A percentile compares a stretch with the other conserved stretches of the same genome.
Conservation (phyloP, 2,329 filamentous ascomycete genomes). For the Venturia asperata region DNA sequence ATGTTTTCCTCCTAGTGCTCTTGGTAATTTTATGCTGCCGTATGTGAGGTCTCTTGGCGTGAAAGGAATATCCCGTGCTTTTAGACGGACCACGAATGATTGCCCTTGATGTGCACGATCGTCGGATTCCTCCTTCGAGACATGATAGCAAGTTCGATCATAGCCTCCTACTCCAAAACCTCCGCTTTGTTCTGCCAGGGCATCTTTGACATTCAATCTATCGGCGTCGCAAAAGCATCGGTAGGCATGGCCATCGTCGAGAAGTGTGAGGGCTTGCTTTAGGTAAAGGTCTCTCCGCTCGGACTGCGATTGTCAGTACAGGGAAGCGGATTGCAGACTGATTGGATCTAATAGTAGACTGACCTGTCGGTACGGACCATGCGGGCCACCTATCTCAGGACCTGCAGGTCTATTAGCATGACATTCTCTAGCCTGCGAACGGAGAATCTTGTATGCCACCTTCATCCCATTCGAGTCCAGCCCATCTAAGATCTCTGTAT, state of each 20-base stretch:
- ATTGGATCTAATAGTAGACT: slow-evolving; percentile 19
- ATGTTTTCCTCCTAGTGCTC: slow-evolving; percentile 26
- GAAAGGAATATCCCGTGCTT: slow-evolving; percentile 53
- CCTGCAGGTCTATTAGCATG: slow-evolving; percentile 41
- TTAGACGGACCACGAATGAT: slow-evolving; percentile 69
- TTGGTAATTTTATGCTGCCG: slow-evolving; percentile 47
- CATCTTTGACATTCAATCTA: slow-evolving; percentile 60
- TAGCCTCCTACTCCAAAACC: slow-evolving; percentile 49
- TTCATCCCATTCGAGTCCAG: slow-evolving; percentile 89
- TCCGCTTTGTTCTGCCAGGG: slow-evolving; percentile 53
- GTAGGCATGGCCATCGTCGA: slow-evolving; percentile 70
- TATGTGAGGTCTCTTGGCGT: slow-evolving; percentile 74
- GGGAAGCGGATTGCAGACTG: not conserved
- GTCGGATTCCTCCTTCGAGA: slow-evolving; percentile 61
- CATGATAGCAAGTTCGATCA: slow-evolving; percentile 64
- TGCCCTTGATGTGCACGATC: slow-evolving; percentile 63
- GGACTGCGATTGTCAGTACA: slow-evolving; percentile 49
- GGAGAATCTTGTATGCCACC: slow-evolving; percentile 41
- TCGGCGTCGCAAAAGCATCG: slow-evolving; percentile 83
- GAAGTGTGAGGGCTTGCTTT: slow-evolving; percentile 59
- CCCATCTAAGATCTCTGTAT: slow-evolving; percentile 77
- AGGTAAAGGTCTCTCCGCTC: slow-evolving; percentile 69
- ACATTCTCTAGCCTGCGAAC: not conserved
- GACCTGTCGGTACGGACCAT: slow-evolving; percentile 82
- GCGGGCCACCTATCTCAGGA: slow-evolving; percentile 70